Percentiles rank a stretch among this genome's conserved stretches.
Conservation (phyloP, 768 basidiomycete species). For the Auricularia sp. region DNA sequence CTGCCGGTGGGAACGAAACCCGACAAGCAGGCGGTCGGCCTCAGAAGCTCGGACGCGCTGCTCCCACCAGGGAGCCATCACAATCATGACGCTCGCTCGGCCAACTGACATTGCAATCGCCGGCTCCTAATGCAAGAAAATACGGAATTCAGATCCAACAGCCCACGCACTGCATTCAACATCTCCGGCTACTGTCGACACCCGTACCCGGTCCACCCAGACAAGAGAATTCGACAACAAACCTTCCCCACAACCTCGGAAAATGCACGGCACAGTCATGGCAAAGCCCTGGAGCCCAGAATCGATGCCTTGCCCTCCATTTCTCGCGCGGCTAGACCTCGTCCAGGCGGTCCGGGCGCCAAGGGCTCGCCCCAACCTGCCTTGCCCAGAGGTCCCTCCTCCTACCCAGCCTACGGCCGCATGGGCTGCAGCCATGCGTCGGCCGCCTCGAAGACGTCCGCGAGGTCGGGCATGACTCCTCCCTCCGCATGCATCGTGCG, state of each 20-base stretch:
- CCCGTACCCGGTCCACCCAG: neutral
- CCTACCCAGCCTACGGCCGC: constrained; percentile 49
- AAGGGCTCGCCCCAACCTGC: neutral
- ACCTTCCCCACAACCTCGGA: neutral
- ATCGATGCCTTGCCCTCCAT: neutral
- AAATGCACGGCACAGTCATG: neutral
- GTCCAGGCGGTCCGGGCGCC: neutral
- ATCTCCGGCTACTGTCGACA: neutral
- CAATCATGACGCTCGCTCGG: neutral
- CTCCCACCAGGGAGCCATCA: neutral
- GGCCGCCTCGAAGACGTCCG: constrained; percentile 92
- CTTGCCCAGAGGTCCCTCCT: neutral
- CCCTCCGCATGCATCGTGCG: constrained; percentile 78
- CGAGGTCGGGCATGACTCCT: constrained; percentile 74
- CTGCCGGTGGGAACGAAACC: neutral
- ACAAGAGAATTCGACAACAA: neutral
- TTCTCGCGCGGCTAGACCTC: neutral
- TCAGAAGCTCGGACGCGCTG: neutral
- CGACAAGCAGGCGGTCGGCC: neutral
- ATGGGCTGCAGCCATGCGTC: constrained; percentile 90
- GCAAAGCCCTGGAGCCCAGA: neutral
- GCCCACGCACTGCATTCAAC: neutral
- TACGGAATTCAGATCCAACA: neutral
- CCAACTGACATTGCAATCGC: neutral
- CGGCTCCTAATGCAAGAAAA: neutral